Percentiles rank a stretch among this genome's conserved stretches.
Evolutionary conservation across 2,329 filamentous ascomycete species (phyloP).

Genomic region (Cytospora schulzeri): DNA sequence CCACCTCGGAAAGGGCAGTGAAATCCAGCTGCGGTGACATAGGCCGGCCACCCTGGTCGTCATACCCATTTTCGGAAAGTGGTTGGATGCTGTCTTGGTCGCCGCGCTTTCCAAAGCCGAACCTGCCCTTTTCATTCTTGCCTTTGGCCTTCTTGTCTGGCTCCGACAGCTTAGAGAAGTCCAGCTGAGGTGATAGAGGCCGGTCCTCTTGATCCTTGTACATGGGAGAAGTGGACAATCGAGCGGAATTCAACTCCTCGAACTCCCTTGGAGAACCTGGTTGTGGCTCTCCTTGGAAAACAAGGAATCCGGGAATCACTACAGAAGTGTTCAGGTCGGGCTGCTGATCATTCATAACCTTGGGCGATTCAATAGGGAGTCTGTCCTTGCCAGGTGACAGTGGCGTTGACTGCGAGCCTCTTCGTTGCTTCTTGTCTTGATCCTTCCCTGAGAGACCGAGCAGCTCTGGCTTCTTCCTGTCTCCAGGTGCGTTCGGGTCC

Average conservation of each 20-base stretch:
- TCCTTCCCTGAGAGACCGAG: slow-evolving; percentile 5
- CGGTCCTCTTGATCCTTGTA: background rate
- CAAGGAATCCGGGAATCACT: slow-evolving; percentile 5
- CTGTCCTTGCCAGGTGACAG: slow-evolving; percentile 3
- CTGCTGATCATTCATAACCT: background rate
- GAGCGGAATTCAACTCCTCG: background rate
- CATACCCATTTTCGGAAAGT: background rate
- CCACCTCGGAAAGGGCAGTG: background rate
- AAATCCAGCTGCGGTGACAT: background rate
- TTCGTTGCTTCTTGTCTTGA: slow-evolving; percentile 2
- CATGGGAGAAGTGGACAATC: background rate
- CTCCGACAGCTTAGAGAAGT: background rate
- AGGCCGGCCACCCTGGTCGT: background rate
- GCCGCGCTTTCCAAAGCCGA: background rate
- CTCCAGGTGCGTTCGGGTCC: background rate
- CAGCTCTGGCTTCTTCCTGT: background rate
- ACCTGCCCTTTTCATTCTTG: background rate
- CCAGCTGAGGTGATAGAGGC: background rate
- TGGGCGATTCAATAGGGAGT: background rate
- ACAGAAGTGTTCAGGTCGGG: background rate
- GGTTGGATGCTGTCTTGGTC: background rate
- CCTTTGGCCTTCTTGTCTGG: background rate
- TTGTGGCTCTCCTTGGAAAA: background rate
- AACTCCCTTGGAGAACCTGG: background rate
- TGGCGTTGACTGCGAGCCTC: background rate